Conservation (phyloP, 192 early-diverging fungal genomes). For the Dissophora ornata region DNA sequence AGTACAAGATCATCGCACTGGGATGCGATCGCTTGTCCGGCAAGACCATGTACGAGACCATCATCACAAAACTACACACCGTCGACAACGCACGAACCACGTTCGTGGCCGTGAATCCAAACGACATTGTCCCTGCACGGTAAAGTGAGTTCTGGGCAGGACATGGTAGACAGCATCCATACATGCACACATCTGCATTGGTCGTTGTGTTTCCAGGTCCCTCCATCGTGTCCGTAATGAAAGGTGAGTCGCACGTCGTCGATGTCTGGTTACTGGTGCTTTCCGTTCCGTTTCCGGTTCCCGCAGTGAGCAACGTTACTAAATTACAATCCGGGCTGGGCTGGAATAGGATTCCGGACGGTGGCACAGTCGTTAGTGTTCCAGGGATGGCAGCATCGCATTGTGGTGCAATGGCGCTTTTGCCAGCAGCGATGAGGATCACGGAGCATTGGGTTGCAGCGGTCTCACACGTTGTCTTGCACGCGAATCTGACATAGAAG, state of each 20-base stretch:
- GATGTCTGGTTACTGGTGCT: conserved; percentile 5
- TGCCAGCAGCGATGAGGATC: conserved; percentile 7
- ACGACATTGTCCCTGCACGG: conserved; percentile 40
- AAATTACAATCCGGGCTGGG: conserved; percentile 19
- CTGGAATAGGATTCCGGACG: conserved; percentile 29
- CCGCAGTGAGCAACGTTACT: not conserved
- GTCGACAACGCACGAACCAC: conserved; percentile 59
- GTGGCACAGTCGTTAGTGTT: not conserved
- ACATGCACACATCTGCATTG: conserved; percentile 37
- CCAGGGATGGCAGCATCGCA: conserved; percentile 16
- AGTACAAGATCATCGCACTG: conserved; percentile 60
- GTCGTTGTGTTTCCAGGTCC: conserved; percentile 16
- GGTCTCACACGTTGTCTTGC: conserved; percentile 36
- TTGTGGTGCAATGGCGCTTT: not conserved
- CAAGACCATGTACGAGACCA: conserved; percentile 58
- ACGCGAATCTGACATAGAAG: conserved; percentile 28
- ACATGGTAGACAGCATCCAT: conserved; percentile 65
- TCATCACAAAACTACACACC: conserved; percentile 52
- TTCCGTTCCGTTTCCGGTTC: not conserved
- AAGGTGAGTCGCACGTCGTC: conserved; percentile 50
- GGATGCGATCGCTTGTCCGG: conserved; percentile 65
- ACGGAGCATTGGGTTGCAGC: not conserved
- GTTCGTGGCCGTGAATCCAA: conserved; percentile 58
- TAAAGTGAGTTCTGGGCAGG: conserved; percentile 63
- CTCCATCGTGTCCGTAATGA: conserved; percentile 30